A percentile compares a stretch with the other conserved stretches of the same genome.
Evolutionary conservation across 352 stramenopile species (phyloP).

Genomic region (Phytopythium mirpurense): DNA sequence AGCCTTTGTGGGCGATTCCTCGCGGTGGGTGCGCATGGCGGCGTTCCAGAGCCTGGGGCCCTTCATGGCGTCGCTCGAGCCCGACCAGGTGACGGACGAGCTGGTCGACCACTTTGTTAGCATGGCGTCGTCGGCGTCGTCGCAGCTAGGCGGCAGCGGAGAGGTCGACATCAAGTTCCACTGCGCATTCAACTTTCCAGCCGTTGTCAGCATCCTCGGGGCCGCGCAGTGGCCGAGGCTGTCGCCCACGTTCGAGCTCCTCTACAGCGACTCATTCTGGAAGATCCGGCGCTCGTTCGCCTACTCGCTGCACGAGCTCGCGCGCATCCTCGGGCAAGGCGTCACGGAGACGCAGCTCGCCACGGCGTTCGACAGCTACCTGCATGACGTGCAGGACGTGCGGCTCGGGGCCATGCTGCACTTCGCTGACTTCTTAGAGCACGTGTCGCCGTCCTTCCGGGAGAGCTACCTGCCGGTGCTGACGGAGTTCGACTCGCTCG

Average conservation of each 20-base stretch:
- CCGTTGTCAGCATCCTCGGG: conserved; percentile 80
- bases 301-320: conserved; percentile 89
- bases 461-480: conserved; percentile 81
- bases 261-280: conserved; percentile 82
- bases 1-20: conserved; percentile 84
- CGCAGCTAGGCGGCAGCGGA: conserved; percentile 57
- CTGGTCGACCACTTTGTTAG: conserved; percentile 79
- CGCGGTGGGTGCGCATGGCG: conserved; percentile 92
- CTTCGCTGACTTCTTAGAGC: conserved; percentile 81
- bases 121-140: conserved; percentile 67
- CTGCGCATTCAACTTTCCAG: conserved; percentile 91
- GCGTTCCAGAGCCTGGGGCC: conserved; percentile 90
- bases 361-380: conserved; percentile 79
- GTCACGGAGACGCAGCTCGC: conserved; percentile 75
- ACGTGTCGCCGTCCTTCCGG: conserved; percentile 62
- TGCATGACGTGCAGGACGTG: conserved; percentile 80
- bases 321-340: conserved; percentile 73
- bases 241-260: conserved; percentile 68
- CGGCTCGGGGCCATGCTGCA: conserved; percentile 79
- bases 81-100: conserved; percentile 71
- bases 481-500: conserved; percentile 51
- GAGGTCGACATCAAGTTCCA: conserved; percentile 90
- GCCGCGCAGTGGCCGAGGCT: conserved; percentile 66
- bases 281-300: conserved; percentile 91
- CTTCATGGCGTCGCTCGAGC: conserved; percentile 81